A percentile compares a stretch with the other conserved stretches of the same genome.
Conservation (phyloP, 805 yeast species). For the Lipomyces kockii region DNA sequence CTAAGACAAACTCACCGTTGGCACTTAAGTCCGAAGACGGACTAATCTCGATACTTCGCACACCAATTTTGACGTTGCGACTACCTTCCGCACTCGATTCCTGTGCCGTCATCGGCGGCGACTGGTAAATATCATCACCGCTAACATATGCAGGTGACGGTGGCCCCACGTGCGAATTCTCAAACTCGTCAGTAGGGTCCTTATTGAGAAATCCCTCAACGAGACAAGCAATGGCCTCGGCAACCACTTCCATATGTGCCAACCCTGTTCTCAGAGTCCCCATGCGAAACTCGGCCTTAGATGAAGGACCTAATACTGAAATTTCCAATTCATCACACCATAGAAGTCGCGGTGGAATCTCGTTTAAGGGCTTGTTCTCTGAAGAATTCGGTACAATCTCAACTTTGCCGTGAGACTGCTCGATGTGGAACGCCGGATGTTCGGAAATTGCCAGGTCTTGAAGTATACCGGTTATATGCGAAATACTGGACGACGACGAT, state of each 20-base stretch:
- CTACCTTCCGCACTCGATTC: neutral
- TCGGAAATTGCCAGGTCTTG: neutral
- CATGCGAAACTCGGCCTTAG: conserved; percentile 18
- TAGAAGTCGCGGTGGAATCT: conserved; percentile 10
- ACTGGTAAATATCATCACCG: conserved; percentile 4
- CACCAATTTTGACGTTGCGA: conserved; percentile 20
- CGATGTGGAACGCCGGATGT: neutral
- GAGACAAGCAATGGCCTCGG: conserved; percentile 15
- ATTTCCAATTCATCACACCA: conserved; percentile 32
- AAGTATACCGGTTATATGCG: neutral
- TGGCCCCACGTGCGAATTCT: neutral
- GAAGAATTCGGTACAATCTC: neutral
- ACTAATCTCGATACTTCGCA: conserved; percentile 20
- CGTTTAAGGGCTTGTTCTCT: neutral
- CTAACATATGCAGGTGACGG: conserved; percentile 16
- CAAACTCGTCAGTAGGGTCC: neutral
- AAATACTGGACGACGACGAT: neutral
- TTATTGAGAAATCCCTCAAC: conserved; percentile 21
- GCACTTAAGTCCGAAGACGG: conserved; percentile 16
- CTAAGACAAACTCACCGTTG: conserved; percentile 8
- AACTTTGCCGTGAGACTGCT: neutral
- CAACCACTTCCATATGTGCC: conserved; percentile 27
- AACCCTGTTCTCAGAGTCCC: conserved; percentile 24
- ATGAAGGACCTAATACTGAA: neutral
- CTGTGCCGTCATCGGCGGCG: neutral